Percentiles rank a stretch among this genome's conserved stretches.
Conservation (phyloP, 805 yeast genomes). For the Metschnikowia lochheadii region DNA sequence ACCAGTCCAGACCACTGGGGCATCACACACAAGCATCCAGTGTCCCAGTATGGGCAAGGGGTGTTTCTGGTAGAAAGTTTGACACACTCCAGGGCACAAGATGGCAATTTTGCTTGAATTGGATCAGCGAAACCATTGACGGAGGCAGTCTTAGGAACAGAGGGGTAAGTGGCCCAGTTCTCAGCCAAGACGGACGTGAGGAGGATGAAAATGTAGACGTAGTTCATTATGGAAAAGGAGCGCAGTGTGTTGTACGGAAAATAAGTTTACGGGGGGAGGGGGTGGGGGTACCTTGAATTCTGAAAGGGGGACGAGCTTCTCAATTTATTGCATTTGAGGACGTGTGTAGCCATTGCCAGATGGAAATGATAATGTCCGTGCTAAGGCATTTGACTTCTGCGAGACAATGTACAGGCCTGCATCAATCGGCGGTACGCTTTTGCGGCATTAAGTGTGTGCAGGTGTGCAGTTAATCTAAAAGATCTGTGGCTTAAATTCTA, state of each 20-base stretch:
- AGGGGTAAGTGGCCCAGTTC: conserved; percentile 43
- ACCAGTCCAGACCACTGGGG: conserved; percentile 44
- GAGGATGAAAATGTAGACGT: conserved; percentile 5
- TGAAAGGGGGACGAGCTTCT: background rate
- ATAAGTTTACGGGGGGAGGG: background rate
- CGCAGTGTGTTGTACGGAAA: background rate
- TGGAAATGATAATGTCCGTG: conserved; percentile 2
- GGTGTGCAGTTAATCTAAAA: background rate
- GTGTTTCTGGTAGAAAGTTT: conserved; percentile 35
- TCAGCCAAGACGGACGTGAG: conserved; percentile 20
- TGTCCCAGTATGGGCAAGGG: conserved; percentile 52
- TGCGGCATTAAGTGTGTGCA: background rate
- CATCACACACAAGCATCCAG: conserved; percentile 49
- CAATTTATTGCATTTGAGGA: background rate
- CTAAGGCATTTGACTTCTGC: background rate
- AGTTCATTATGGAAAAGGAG: background rate
- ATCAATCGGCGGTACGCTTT: background rate
- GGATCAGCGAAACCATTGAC: conserved; percentile 50
- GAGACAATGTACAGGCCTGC: background rate
- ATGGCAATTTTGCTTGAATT: conserved; percentile 33
- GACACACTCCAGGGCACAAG: conserved; percentile 42
- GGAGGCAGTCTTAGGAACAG: conserved; percentile 43
- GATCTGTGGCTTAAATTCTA: background rate
- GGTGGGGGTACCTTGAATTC: background rate
- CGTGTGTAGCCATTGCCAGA: background rate